phyloP scores from a whole-genome alignment of 2,329 filamentous ascomycete species.

The Xylaria polymorpha region DNA sequence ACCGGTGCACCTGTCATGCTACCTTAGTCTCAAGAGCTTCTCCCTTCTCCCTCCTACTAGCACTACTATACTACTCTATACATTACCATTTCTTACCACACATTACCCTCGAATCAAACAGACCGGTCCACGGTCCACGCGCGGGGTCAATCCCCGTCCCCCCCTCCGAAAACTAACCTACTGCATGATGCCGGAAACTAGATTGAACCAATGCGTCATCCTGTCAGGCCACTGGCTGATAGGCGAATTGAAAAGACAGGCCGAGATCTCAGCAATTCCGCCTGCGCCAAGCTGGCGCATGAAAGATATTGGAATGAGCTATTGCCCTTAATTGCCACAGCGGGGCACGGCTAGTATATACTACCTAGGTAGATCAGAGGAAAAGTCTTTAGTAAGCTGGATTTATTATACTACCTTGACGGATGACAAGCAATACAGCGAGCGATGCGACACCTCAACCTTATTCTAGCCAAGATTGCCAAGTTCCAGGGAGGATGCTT shows the following conservation, averaged over 20 bases:
- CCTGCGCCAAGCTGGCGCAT: conserved; percentile 36
- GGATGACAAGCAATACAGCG: conserved; percentile 5
- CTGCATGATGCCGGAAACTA: conserved; percentile 38
- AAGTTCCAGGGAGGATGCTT: conserved; percentile 17
- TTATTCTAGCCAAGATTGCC: conserved; percentile 22
- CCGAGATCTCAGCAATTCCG: conserved; percentile 30
- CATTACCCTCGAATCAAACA: conserved; percentile 36
- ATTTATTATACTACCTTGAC: neutral
- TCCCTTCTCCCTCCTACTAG: conserved; percentile 1
- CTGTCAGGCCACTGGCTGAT: conserved; percentile 29
- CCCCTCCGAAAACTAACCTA: conserved; percentile 14
- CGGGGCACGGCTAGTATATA: conserved; percentile 12
- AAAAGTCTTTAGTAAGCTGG: neutral
- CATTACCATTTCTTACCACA: conserved; percentile 12
- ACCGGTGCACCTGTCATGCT: conserved; percentile 38
- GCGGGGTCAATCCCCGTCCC: conserved; percentile 19
- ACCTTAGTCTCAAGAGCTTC: conserved; percentile 28
- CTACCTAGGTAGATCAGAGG: neutral
- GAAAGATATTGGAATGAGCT: conserved; percentile 21
- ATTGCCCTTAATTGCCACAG: conserved; percentile 29
- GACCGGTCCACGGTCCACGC: conserved; percentile 34
- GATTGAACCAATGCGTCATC: conserved; percentile 35
- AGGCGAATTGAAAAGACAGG: conserved; percentile 28
- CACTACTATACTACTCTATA: neutral
- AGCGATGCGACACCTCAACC: conserved; percentile 17